phyloP scores from a whole-genome alignment of 2,329 filamentous ascomycete species.

The Xylaria sp. region DNA sequence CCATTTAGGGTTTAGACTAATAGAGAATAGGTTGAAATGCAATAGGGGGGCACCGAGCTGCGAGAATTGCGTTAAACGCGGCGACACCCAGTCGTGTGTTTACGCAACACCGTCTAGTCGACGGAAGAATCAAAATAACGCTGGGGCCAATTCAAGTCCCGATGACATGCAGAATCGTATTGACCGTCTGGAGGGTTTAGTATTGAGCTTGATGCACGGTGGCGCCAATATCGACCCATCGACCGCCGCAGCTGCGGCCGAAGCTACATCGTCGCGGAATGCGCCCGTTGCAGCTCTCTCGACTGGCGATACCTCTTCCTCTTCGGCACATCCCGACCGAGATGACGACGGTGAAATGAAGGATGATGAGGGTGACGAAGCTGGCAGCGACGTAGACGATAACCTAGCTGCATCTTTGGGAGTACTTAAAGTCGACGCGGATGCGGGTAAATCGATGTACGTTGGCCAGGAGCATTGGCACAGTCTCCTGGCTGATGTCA shows the following conservation, averaged over 20 bases:
- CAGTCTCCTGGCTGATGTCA: slow-evolving; percentile 81
- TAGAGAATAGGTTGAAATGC: slow-evolving; percentile 71
- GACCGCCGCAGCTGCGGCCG: slow-evolving; percentile 51
- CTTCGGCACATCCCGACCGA: slow-evolving; percentile 62
- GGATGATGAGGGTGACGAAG: slow-evolving; percentile 63
- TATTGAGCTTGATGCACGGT: slow-evolving; percentile 93
- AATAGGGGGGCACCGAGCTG: slow-evolving; percentile 91
- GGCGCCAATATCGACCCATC: slow-evolving; percentile 65
- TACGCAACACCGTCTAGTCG: slow-evolving; percentile 79
- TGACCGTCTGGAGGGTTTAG: slow-evolving; percentile 90
- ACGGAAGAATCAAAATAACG: slow-evolving; percentile 75
- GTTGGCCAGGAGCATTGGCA: slow-evolving; percentile 88
- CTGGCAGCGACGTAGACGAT: slow-evolving; percentile 77
- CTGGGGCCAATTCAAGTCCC: slow-evolving; percentile 69
- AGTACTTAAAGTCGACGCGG: slow-evolving; percentile 82
- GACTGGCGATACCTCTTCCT: slow-evolving; percentile 58
- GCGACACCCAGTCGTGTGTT: slow-evolving; percentile 81
- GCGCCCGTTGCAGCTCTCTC: slow-evolving; percentile 48
- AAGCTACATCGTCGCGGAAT: slow-evolving; percentile 47
- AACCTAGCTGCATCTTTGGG: slow-evolving; percentile 78
- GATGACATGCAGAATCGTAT: slow-evolving; percentile 99
- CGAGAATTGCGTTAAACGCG: slow-evolving; percentile 87
- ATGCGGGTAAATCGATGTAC: slow-evolving; percentile 83
- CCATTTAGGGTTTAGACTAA: slow-evolving; percentile 49
- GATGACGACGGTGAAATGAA: slow-evolving; percentile 66